Evolutionary conservation across 169 alveolate genomes (phyloP).

Genomic region (Blepharisma undulans): DNA sequence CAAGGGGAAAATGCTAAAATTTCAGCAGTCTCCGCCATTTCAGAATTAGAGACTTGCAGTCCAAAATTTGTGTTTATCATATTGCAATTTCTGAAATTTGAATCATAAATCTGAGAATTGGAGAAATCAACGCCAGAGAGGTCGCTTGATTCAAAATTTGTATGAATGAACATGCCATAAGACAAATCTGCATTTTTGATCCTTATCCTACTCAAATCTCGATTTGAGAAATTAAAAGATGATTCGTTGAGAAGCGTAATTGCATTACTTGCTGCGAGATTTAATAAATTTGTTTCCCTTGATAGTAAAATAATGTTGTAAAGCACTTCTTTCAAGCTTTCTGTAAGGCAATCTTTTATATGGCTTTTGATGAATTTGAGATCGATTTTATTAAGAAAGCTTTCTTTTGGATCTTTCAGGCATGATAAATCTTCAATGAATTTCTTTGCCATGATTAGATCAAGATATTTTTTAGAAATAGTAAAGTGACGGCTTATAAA

Average conservation of each 20-base stretch:
- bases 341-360: neutral
- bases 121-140: neutral
- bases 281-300: neutral
- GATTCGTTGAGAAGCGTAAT: neutral
- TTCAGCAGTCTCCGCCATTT: neutral
- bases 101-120: neutral
- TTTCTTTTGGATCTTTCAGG: neutral
- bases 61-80: neutral
- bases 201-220: neutral
- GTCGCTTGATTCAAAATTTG: neutral
- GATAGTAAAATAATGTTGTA: neutral
- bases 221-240: neutral
- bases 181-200: conserved; percentile 10
- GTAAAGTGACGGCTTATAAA: too few species aligned
- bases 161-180: neutral
- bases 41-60: neutral
- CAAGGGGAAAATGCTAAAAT: neutral
- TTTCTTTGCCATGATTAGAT: neutral
- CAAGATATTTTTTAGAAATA: neutral
- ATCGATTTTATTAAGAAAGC: neutral
- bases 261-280: neutral
- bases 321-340: neutral
- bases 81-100: neutral
- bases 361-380: neutral
- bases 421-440: neutral